A percentile compares a stretch with the other conserved stretches of the same genome.
These are phyloP conservation scores for Croton setiger DNA, from an alignment of 441 rosid genomes.

Conservation along the genomic window DNA sequence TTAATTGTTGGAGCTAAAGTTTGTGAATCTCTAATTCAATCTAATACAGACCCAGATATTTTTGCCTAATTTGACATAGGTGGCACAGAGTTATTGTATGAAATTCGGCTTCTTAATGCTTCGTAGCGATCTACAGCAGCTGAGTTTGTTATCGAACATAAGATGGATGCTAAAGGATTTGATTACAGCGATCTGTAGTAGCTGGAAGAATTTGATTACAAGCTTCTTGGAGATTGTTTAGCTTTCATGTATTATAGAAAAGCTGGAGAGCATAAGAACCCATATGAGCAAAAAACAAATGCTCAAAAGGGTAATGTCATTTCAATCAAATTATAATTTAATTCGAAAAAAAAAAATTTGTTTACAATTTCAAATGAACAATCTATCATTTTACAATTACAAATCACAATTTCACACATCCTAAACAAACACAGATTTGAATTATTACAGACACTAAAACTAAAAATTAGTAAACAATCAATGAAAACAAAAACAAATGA, in stretches of 20 bases:
- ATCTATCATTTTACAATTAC: too few relatives aligned
- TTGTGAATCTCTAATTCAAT: constrained; percentile 56
- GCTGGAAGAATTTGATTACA: constrained; percentile 71
- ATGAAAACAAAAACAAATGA: too few relatives aligned
- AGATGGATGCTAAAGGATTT: constrained; percentile 47
- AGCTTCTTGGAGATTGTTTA: constrained; percentile 72
- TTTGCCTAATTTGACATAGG: constrained; percentile 57
- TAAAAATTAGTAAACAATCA: too few relatives aligned
- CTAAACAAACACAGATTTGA: too few relatives aligned
- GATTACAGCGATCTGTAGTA: too few relatives aligned
- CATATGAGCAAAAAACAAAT: constrained; percentile 45
- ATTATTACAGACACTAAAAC: too few relatives aligned
- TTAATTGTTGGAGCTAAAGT: constrained; percentile 72
- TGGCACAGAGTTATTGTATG: constrained; percentile 74
- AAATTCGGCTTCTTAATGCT: constrained; percentile 63
- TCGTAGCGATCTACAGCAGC: constrained; percentile 62
- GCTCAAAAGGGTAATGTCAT: too few relatives aligned
- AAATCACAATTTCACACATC: too few relatives aligned
- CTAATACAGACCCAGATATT: constrained; percentile 50
- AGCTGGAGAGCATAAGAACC: constrained; percentile 54
- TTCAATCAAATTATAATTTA: too few relatives aligned
- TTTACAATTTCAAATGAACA: too few relatives aligned
- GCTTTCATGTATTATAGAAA: constrained; percentile 68
- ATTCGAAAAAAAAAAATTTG: too few relatives aligned
- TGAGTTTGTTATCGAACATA: constrained; percentile 34